Conservation (phyloP, 2,329 filamentous ascomycete genomes). For the Venturia pyrina region DNA sequence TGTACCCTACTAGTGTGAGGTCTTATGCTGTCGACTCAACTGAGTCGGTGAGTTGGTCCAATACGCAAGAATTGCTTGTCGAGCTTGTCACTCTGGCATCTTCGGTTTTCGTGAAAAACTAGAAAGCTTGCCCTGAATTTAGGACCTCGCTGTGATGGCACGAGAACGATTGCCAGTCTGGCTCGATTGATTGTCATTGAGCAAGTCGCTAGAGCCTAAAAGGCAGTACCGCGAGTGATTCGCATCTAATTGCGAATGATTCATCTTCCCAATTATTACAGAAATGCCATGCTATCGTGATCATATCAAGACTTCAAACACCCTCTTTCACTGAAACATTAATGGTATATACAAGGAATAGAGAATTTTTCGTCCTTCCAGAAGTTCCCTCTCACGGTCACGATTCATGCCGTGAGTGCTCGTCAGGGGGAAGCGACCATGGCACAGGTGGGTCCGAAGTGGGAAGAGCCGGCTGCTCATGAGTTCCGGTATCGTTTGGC, state of each 20-base stretch:
- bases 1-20: too few relatives aligned
- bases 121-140: too few relatives aligned
- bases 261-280: not conserved
- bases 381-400: not conserved
- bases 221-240: not conserved
- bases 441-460: not conserved
- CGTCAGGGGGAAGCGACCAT: not conserved
- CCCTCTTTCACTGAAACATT: not conserved
- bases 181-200: not conserved
- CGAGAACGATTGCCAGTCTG: not conserved
- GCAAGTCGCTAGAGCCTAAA: not conserved
- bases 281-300: not conserved
- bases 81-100: too few relatives aligned
- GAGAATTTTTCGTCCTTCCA: not conserved
- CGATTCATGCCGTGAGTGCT: not conserved
- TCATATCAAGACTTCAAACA: not conserved
- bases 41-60: too few relatives aligned
- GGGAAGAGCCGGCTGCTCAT: not conserved
- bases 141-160: not conserved
- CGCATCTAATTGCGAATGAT: not conserved
- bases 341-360: slow-evolving; percentile 5
- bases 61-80: too few relatives aligned
- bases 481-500: not conserved
- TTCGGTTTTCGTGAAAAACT: too few relatives aligned
- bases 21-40: too few relatives aligned